Conservation (phyloP, 306 rosid genomes). For the Trifolium subterraneum region DNA sequence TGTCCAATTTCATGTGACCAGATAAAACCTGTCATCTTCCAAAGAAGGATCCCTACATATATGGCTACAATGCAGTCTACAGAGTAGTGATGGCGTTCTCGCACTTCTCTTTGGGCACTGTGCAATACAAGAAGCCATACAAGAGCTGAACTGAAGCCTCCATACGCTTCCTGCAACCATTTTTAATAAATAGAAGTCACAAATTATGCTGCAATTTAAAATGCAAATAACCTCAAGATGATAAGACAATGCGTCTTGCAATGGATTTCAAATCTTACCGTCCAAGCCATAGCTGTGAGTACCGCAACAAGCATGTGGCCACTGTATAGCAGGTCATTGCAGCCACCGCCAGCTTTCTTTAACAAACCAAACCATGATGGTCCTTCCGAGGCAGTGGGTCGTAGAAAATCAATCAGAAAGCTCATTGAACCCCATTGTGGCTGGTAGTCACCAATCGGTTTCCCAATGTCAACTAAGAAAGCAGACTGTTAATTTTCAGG, state of each 20-base stretch:
- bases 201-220: constrained; percentile 28
- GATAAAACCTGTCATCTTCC: constrained; percentile 89
- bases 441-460: constrained; percentile 51
- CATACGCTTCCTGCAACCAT: constrained; percentile 87
- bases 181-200: constrained; percentile 19
- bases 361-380: constrained; percentile 80
- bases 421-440: constrained; percentile 91
- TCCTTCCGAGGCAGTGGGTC: constrained; percentile 76
- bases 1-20: constrained; percentile 59
- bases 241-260: constrained; percentile 21
- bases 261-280: constrained; percentile 57
- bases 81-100: constrained; percentile 87
- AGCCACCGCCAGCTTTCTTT: constrained; percentile 92
- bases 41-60: constrained; percentile 85
- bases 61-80: constrained; percentile 88
- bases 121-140: constrained; percentile 86
- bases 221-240: constrained; percentile 18
- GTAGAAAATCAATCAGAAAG: constrained; percentile 76
- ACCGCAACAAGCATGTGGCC: constrained; percentile 98
- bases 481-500: constrained; percentile 44
- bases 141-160: constrained; percentile 86
- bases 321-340: constrained; percentile 93
- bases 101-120: constrained; percentile 91
- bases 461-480: constrained; percentile 70
- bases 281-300: constrained; percentile 99